Evolutionary conservation across 2,329 filamentous ascomycete genomes (phyloP), one percentile per base, ranked within the genome.

Genomic region (Aspergillus proliferans): DNA sequence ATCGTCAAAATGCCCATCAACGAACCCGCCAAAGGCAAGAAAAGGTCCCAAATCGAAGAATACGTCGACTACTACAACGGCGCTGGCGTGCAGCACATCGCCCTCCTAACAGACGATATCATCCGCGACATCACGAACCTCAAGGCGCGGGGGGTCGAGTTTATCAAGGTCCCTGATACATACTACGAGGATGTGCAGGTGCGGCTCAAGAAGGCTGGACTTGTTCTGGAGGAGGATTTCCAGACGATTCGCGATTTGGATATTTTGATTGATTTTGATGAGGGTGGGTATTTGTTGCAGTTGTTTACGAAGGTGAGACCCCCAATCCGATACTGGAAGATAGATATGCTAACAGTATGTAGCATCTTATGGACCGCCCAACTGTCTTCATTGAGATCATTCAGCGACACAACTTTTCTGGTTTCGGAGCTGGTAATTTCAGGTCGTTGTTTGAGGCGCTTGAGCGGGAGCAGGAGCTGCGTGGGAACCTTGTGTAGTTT

Each of bases 1-100:
- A 69, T 86, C 4, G 89, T 96, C 71, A 96, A 96, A 75, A 96
- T 96, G 90, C 92, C 92, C 62, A 95, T 97, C 80, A 96, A 96
- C 76, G 91, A 96, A 74, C 92, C 92, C 1, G 92, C 92, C 0
- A 76, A 81, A 1, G 92, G 91, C 51, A 93, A 93, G 75, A 92
- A 88, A 72, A 88, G 89, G 70, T 88, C 84, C 9, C 92, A 97
- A 73, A 96, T 97, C 59, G 91, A 96, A 70, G 92, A 96, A 74
- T 91, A 86, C 66, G 84, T 96, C 57, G 78, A 88, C 66, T 96
- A 93, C 77, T 95, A 95, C 75, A 82, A 85, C 45, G 92, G 92
- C 1, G 76, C 91, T 0, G 92, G 92, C 43, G 89, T 96, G 0
- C 92, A 96, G 75, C 92, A 96, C 73, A 93, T 96, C 57, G 92